Evolutionary conservation across 352 stramenopile species (phyloP), one percentile per base, ranked within the genome.

Genomic region (Saprolegnia parasitica): DNA sequence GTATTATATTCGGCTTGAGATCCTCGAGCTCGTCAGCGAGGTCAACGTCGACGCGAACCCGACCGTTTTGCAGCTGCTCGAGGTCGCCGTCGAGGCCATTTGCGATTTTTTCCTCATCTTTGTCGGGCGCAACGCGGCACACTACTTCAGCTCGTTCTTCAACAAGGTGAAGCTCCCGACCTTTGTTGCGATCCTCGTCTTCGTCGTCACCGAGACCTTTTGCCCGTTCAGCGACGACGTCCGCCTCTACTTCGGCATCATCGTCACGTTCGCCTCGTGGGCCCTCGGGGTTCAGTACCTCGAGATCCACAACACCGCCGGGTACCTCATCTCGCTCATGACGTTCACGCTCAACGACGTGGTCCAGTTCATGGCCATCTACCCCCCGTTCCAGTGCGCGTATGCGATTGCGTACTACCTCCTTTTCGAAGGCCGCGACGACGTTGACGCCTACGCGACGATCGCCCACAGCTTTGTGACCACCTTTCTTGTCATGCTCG

Each of bases 401-500:
- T 66, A 52, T 56, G 20, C 58, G 20, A 16, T 52, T 42, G 29
- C 58, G 29, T 66, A 52, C 46, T 66, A 37, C n/a, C 9, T 66
- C 13, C 58, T 66, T 26, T 42, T 52, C 21, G 8, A 63, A 42
- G n/a, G n/a, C 37, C 5, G 8, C 29, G 32, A 63, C n/a, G 23
- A n/a, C n/a, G n/a, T 15, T 16, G 18, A 13, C 11, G 50, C 32
- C 10, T 58, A 65, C 4, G 21, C 55, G 11, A 66, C 58, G 23
- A 20, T 66, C 23, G 29, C 10, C 0, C 23, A 10, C 16, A 18
- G 8, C 24, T 66, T 66, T 42, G 37, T 24, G 9, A 42, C 29
- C 9, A 54, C 39, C 20, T 66, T 52, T 23, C 37, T 66, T 2
- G 58, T 66, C 21, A 66, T 66, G 58, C 37, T 66, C 29, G 58